Percentiles rank a stretch among this genome's conserved stretches.
Evolutionary conservation across 1,284 basidiomycete species (phyloP).

Genomic region (Schizopora paradoxa): DNA sequence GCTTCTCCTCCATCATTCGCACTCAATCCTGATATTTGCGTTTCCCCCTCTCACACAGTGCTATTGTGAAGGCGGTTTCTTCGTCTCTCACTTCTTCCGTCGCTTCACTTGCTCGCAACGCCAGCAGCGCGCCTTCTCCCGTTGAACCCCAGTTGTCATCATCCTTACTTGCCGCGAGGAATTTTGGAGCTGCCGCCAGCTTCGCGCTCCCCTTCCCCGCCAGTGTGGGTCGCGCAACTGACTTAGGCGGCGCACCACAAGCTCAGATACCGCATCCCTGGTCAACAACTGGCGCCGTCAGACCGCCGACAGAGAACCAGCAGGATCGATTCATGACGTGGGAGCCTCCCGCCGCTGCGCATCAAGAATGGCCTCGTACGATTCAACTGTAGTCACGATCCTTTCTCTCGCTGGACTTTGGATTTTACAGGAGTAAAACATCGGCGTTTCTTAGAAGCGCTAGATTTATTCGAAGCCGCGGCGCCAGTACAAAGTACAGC

Average conservation of each 20-base stretch:
- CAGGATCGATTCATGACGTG: slow-evolving; percentile 16
- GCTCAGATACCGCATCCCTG: background rate
- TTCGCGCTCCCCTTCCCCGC: background rate
- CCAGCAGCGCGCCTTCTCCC: background rate
- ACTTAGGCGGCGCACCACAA: background rate
- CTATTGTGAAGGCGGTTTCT: slow-evolving; percentile 12
- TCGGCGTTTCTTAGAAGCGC: too few species aligned
- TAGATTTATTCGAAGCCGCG: too few species aligned
- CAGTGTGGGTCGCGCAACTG: background rate
- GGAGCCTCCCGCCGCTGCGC: slow-evolving; percentile 7
- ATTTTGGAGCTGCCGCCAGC: background rate
- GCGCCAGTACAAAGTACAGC: too few species aligned
- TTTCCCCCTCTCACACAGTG: background rate
- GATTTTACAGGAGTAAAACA: too few species aligned
- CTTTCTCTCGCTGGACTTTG: too few species aligned
- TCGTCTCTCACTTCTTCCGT: slow-evolving; percentile 7
- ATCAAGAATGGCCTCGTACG: slow-evolving; percentile 8
- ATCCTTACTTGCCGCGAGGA: background rate
- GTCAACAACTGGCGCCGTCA: too few species aligned
- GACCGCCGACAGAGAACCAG: too few species aligned
- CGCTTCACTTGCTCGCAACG: background rate
- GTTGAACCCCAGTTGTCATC: background rate
- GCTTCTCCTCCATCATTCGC: background rate
- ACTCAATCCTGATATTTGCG: background rate
- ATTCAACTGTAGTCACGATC: slow-evolving; percentile 8